phyloP scores from a whole-genome alignment of 495 filamentous ascomycete species.

The Aspergillus avenaceus region DNA sequence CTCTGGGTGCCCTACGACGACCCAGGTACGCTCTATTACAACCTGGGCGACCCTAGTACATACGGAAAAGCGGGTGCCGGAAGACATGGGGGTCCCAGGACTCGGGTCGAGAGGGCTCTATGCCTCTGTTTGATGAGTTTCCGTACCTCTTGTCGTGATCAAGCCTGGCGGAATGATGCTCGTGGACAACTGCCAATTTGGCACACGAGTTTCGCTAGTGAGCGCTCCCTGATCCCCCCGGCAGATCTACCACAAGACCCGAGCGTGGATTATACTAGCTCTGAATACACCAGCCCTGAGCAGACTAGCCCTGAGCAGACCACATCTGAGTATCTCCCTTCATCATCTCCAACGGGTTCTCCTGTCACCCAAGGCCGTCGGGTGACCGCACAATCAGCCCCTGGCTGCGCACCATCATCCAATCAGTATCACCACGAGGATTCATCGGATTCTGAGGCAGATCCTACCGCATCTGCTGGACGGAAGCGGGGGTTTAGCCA shows the following conservation, averaged over 20 bases:
- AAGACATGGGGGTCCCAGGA: not conserved
- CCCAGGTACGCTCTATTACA: slow-evolving; percentile 34
- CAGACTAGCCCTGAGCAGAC: slow-evolving; percentile 8
- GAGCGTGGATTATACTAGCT: slow-evolving; percentile 12
- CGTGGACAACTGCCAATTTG: slow-evolving; percentile 12
- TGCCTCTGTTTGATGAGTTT: slow-evolving; percentile 20
- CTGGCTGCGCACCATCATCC: slow-evolving; percentile 14
- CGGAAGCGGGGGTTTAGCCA: slow-evolving; percentile 1
- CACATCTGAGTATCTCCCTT: slow-evolving; percentile 7
- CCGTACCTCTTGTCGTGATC: slow-evolving; percentile 11
- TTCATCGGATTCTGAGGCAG: slow-evolving; percentile 14
- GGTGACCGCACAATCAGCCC: slow-evolving; percentile 15
- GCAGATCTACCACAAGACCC: slow-evolving; percentile 10
- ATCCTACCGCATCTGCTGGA: slow-evolving; percentile 10
- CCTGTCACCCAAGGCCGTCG: slow-evolving; percentile 12
- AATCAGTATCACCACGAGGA: slow-evolving; percentile 3
- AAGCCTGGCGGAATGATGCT: slow-evolving; percentile 24
- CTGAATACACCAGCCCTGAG: slow-evolving; percentile 12
- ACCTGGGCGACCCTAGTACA: slow-evolving; percentile 27
- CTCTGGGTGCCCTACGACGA: slow-evolving; percentile 29
- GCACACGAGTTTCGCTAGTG: slow-evolving; percentile 13
- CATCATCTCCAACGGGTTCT: slow-evolving; percentile 7
- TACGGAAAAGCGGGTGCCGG: slow-evolving; percentile 17
- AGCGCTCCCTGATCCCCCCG: slow-evolving; percentile 10
- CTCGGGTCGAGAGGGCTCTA: slow-evolving; percentile 9